A percentile compares a stretch with the other conserved stretches of the same genome.
These are phyloP conservation scores for Tricholoma sp. DNA, from an alignment of 768 basidiomycete species.

Conservation along the genomic window DNA sequence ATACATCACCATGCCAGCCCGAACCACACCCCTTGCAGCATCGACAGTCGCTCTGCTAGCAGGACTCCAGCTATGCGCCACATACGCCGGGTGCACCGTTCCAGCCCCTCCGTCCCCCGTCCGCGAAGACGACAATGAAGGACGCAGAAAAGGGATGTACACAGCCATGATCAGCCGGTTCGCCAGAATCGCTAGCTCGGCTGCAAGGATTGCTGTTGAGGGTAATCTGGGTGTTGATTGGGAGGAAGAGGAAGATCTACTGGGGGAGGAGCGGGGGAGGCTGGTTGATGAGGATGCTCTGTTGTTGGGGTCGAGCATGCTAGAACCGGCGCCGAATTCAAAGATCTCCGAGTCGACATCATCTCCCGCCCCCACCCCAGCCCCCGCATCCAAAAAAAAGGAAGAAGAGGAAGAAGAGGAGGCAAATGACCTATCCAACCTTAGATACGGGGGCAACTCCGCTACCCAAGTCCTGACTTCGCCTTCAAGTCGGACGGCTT, in stretches of 20 bases:
- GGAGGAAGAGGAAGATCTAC: not conserved
- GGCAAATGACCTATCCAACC: constrained; percentile 12
- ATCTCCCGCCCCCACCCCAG: no score
- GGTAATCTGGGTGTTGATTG: constrained; percentile 13
- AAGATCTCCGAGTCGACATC: no score
- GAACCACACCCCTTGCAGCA: constrained; percentile 62
- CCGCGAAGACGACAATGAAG: not conserved
- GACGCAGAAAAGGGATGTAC: constrained; percentile 62
- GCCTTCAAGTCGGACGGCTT: constrained; percentile 51
- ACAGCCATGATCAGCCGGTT: constrained; percentile 57
- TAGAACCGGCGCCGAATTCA: no score
- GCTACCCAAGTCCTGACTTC: constrained; percentile 51
- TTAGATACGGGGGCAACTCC: constrained; percentile 46
- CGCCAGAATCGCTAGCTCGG: constrained; percentile 50
- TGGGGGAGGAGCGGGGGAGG: no score
- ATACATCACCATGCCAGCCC: constrained; percentile 41
- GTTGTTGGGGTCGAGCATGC: no score
- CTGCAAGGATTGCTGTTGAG: constrained; percentile 41
- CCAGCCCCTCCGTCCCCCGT: not conserved
- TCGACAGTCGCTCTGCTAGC: constrained; percentile 54
- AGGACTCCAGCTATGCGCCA: constrained; percentile 36
- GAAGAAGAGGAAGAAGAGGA: no score
- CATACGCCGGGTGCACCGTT: constrained; percentile 7
- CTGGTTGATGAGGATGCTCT: no score
- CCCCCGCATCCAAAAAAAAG: no score